phyloP scores from a whole-genome alignment of 2,329 filamentous ascomycete species.

The Calonectria pseudoturangicola region DNA sequence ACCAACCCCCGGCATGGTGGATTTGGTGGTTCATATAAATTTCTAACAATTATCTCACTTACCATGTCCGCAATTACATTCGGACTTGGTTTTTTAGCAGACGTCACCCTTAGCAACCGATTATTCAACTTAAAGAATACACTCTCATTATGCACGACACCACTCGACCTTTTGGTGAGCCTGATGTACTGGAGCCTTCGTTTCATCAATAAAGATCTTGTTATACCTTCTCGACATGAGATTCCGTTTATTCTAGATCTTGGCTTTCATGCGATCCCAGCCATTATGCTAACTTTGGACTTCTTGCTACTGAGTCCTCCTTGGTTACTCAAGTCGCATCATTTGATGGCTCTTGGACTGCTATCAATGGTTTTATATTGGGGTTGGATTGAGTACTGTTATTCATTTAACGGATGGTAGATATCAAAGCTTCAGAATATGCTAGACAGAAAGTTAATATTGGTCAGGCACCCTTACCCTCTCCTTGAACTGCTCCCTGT shows the following conservation, averaged over 20 bases:
- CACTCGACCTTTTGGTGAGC: conserved; percentile 15
- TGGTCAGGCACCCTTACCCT: conserved; percentile 15
- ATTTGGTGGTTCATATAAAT: conserved; percentile 31
- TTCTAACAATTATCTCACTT: conserved; percentile 25
- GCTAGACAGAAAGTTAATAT: not conserved
- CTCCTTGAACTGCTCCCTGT: not conserved
- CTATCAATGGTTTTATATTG: conserved; percentile 7
- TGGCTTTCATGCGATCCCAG: conserved; percentile 25
- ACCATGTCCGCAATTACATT: conserved; percentile 28
- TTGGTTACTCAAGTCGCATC: not conserved
- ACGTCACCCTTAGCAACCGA: not conserved
- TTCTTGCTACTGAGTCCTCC: conserved; percentile 19
- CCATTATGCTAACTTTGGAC: conserved; percentile 27
- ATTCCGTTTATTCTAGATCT: conserved; percentile 23
- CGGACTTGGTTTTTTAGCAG: conserved; percentile 15
- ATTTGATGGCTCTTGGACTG: not conserved
- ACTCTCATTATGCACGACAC: conserved; percentile 10
- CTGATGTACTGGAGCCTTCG: conserved; percentile 32
- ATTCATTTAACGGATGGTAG: conserved; percentile 21
- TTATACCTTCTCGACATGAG: conserved; percentile 28
- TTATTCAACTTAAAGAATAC: conserved; percentile 15
- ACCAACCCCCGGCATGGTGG: conserved; percentile 29
- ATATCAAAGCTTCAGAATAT: not conserved
- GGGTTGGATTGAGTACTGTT: conserved; percentile 29
- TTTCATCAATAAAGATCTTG: conserved; percentile 14